Base-by-base conservation (phyloP, 768 basidiomycete species). In the Russula virescens region DNA sequence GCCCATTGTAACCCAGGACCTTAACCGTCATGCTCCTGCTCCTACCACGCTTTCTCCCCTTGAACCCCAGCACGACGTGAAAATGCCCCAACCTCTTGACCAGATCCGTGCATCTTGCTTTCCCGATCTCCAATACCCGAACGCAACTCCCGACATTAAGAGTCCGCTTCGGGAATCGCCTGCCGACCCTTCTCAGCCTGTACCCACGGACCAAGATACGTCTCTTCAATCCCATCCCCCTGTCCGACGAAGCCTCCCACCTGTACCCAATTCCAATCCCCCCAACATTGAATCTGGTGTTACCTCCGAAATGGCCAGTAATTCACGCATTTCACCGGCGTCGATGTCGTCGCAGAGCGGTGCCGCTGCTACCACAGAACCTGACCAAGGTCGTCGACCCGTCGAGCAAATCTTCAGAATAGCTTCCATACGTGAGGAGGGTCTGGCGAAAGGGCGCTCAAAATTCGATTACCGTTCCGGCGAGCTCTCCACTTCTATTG, bases 111-210 rank as follows among this genome's bases (percentile, higher is more conserved):
- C 46, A 16, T 47, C 62, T 49, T 26, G 48, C 13, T 16, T 63
- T 5, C 62, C 62, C n/a, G 62, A 63, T 45, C 62, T 63, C 18
- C 58, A 55, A 28, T 63, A 63, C 40, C 62, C 62, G 10, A 43
- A 35, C 31, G 0, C 19, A 3, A 19, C 47, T 18, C 58, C 52
- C 3, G 52, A 49, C 2, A 23, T 48, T 1, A 31, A 59, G n/a
- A 56, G 8, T 49, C 58, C 58, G n/a, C 25, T 8, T 10, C 42
- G 23, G 31, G 51, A 23, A 14, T 49, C 38, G 2, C 0, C 16
- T 6, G 19, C 25, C 1, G 21, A 42, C 23, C 40, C 52, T 38
- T 38, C 13, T 14, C 52, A 61, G 31, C 26, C 25, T 16, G 46
- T 11, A 1, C 28, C 52, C 23, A 54, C 49, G 58, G 62, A 60